Base-by-base conservation (phyloP, 1,284 basidiomycete species). In the Agroathelia rolfsii region DNA sequence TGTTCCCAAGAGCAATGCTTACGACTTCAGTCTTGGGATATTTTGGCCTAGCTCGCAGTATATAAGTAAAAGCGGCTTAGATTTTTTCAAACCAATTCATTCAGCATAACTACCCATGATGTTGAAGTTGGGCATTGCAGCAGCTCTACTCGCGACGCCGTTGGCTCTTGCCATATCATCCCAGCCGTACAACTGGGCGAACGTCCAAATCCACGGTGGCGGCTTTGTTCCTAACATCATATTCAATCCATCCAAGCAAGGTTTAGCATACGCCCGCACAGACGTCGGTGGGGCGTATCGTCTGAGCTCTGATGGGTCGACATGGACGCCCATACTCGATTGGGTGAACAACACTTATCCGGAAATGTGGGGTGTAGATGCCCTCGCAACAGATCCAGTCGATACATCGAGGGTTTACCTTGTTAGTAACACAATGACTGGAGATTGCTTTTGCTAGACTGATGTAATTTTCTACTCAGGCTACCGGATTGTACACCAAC, bases 301-400 rank as follows among this genome's bases (percentile, higher is more conserved):
- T 44, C 53, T 79, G 43, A 76, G 77, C 48, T 30, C 69, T 1
- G 66, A 76, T 42, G 70, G 72, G 38, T 56, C 68, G 3, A n/a
- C n/a, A n/a, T 76, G 74, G 72, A 70, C 68, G 1, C 70, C 72
- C 27, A 52, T 75, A 13, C 58, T 75, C 26, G 75, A 77, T 46
- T 77, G 69, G 41, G 73, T 56, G 12, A 66, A 74, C 42, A 52
- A 72, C 43, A 41, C 62, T 2, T 55, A 56, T 23, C 76, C 73
- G 74, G 65, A 73, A 42, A 72, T 74, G 45, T 76, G 72, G 75
- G 75, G 75, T 24, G 62, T 70, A 12, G 75, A 78, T 47, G 75
- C 74, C 3, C 51, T 79, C 17, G 72, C 73, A 3, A 74, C 70
- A 1, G 74, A 77, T 41, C 72, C 74, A 3, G 64, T 76, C 0